Evolutionary conservation across 371 early-diverging fungal species (phyloP), one percentile per base, ranked within the genome.

Genomic region (Mucor saturninus): DNA sequence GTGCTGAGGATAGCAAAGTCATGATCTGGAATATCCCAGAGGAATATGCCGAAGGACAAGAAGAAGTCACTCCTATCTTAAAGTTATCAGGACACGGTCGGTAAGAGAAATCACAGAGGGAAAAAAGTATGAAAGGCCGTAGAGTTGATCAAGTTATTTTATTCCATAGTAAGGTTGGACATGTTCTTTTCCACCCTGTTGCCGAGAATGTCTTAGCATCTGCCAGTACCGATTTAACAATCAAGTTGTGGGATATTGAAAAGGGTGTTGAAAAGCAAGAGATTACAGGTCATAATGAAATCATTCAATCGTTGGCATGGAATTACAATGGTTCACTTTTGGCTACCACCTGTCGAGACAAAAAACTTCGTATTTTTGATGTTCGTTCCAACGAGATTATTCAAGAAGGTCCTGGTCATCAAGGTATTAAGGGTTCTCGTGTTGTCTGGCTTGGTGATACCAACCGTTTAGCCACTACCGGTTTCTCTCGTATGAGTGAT

Each of bases 161-260:
- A 28, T 62, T 46, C 56, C 64, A 45, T 53, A 86, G 90, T 62
- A 95, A 97, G 83, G 98, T 98, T 42, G 98, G 97, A 26, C 96
- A 97, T 73, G 98, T 98, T 37, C 79, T 91, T 50, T 99, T 97
- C 87, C 95, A 99, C 76, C 98, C 98, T 31, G 87, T 88, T 2
- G 99, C 99, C 10, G 95, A 95, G 46, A 94, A 96, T 69, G 91
- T 98, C 9, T 82, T 98, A 55, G 90, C 95, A 14, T 92, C 93
- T 4, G 86, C 97, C 37, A 91, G 93, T 61, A 92, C 95, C 4
- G 99, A 98, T 77, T 74, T 93, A 62, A 96, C 96, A 5, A 89
- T 99, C 77, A 92, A 92, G 67, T 83, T 99, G 61, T 97, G 99
- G 95, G 99, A 99, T 80, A 91, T 99, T 54, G 87, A 95, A 64